Evolutionary conservation across 768 basidiomycete genomes (phyloP), one percentile per base, ranked within the genome.

Genomic region (Mycena vitilis): DNA sequence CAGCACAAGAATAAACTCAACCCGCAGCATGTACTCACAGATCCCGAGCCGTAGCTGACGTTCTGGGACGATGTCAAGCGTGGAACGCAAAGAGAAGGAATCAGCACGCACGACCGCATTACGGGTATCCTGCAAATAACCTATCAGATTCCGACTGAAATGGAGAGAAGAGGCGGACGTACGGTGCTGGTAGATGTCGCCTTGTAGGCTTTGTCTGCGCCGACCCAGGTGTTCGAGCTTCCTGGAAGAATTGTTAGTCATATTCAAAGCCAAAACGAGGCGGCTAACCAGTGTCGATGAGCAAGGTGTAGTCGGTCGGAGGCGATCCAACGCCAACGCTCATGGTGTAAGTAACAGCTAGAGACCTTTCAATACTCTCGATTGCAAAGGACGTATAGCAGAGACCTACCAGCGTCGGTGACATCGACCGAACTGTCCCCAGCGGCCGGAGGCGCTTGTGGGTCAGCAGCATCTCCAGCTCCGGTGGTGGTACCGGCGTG

Each of bases 21-120:
- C 9, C 13, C 40, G 12, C 6, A 47, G 2, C 2, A 13, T 34
- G 13, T 4, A 61, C 66, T 51, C 34, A 71, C 70, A 25, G 77
- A 79, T 12, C 87, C 88, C 34, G 86, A 85, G 48, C 87, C 87
- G 72, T 88, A 89, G 66, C 80, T 82, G 36, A 87, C 85, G 62
- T 80, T 83, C 86, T 88, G 44, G 0, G 23, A 15, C 60, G n/a
- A 53, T 16, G 51, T 73, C 60, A 68, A 52, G 53, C 22, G 6
- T 22, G 53, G 47, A 34, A 40, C 20, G n/a, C 36, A 16, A 55
- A 52, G 42, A 40, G 18, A 34, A 30, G 30, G 30, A 30, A 30
- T 30, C 10, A 3, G 15, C 13, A 78, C 81, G 58, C 68, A 83
- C 83, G 54, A 82, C 73, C 30, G 74, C 71, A 60, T 80, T 77